A percentile compares a stretch with the other conserved stretches of the same genome.
Conservation (phyloP, 192 early-diverging fungal species). For the Irineochytrium annulatum region DNA sequence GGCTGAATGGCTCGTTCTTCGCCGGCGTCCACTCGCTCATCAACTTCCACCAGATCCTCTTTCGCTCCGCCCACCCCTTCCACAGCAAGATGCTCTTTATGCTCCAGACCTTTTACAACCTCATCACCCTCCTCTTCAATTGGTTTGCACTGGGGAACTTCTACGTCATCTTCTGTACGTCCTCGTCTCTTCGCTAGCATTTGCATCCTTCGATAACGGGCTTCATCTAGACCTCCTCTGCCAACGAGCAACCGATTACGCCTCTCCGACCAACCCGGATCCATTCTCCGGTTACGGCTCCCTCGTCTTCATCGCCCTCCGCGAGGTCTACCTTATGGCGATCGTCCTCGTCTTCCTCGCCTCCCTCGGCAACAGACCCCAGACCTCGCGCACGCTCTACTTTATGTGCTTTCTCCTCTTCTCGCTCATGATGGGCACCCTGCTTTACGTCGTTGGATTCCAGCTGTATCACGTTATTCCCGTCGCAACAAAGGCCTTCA, state of each 20-base stretch:
- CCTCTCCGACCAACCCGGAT: constrained; percentile 32
- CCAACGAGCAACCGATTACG: constrained; percentile 18
- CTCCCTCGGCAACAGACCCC: constrained; percentile 53
- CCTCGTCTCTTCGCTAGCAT: neutral
- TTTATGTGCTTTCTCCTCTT: constrained; percentile 42
- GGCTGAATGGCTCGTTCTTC: constrained; percentile 85
- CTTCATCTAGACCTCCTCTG: constrained; percentile 35
- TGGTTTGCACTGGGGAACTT: constrained; percentile 75
- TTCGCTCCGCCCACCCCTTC: constrained; percentile 60
- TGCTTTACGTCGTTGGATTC: constrained; percentile 46
- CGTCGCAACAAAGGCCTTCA: constrained; percentile 11
- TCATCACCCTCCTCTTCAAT: constrained; percentile 65
- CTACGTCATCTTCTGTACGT: constrained; percentile 47
- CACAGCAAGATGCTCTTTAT: constrained; percentile 59
- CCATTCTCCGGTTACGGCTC: constrained; percentile 48
- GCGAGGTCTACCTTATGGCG: constrained; percentile 39
- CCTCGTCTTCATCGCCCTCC: constrained; percentile 29
- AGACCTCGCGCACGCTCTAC: constrained; percentile 42
- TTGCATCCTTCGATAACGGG: neutral
- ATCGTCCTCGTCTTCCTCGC: constrained; percentile 47
- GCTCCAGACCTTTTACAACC: constrained; percentile 65
- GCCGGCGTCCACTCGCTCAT: constrained; percentile 70
- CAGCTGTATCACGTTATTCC: constrained; percentile 23
- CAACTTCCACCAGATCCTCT: constrained; percentile 62
- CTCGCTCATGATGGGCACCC: constrained; percentile 38